phyloP scores from a whole-genome alignment of 78 protist species.

The Mantamonas sphyraenae region DNA sequence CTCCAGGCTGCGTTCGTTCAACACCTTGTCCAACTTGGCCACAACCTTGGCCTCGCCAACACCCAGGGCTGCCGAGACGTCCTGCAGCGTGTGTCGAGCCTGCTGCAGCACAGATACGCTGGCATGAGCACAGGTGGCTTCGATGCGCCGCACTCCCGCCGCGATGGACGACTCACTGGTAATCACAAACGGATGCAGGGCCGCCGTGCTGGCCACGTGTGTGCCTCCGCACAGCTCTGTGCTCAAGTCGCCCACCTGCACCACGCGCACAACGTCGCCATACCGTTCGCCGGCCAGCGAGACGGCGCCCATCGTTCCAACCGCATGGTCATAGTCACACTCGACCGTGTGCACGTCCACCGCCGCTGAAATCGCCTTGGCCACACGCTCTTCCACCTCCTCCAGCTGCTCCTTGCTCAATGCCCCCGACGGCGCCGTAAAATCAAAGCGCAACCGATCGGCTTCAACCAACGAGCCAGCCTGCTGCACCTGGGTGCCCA shows the following conservation, averaged over 20 bases:
- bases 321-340: not conserved
- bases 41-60: too few species aligned
- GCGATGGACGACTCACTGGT: not conserved
- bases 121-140: too few species aligned
- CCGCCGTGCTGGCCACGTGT: not conserved
- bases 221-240: conserved; percentile 32
- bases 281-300: conserved; percentile 17
- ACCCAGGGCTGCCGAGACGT: too few species aligned
- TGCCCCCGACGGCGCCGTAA: not conserved
- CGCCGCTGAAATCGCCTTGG: too few species aligned
- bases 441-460: conserved; percentile 26
- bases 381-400: conserved; percentile 1
- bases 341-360: not conserved
- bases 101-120: too few species aligned
- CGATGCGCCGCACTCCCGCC: conserved; percentile 26
- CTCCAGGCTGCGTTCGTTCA: too few species aligned
- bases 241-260: not conserved
- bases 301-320: not conserved
- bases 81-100: too few species aligned
- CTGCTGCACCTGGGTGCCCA: conserved; percentile 8
- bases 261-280: conserved; percentile 14
- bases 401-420: not conserved
- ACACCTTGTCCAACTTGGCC: too few species aligned
- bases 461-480: conserved; percentile 19
- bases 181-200: not conserved